Base-by-base conservation (phyloP, 768 basidiomycete genomes). In the Nidularia pulvinata region DNA sequence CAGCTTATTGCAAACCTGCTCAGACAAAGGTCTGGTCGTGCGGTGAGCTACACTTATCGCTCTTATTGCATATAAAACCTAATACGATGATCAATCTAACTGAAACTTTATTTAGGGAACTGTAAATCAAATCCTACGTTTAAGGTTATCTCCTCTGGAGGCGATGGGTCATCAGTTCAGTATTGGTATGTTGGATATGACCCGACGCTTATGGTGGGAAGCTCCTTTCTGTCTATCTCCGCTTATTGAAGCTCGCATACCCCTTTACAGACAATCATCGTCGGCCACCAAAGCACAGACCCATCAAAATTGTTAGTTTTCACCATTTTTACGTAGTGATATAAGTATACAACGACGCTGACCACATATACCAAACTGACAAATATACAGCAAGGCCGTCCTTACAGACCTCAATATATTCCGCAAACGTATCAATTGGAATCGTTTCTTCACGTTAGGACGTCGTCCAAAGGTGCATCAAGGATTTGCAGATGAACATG, bases 101-200 rank as follows among this genome's bases (percentile, higher is more conserved):
- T 47, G 11, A 3, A 14, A 11, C 25, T 25, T 25, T 32, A 14
- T 11, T 11, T 47, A 80, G 77, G 64, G 14, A 72, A 79, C 59
- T 84, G 81, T 58, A 45, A 72, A 1, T 80, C 77, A 3, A 82
- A 78, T 59, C 63, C 78, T 5, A 52, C 56, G n/a, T 84, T 85
- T 55, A 49, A 69, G 33, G 78, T 81, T 0, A 63, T 76, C 25
- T 42, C 71, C 36, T 69, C 71, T 22, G 81, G 80, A 16, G 83
- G 81, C 0, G 73, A 83, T 57, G 79, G 78, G 3, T 57, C 71
- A 22, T 62, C 35, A 14, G 60, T 72, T 6, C 80, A 82, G 57
- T 74, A 71, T 46, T 82, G 81, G 63, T 67, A 58, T 50, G 64
- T 62, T n/a, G 65, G 65, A 10, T 49, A 61, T 33, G 64, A 65